phyloP scores from a whole-genome alignment of 495 filamentous ascomycete genomes.

The Clavariopsis aquatica region DNA sequence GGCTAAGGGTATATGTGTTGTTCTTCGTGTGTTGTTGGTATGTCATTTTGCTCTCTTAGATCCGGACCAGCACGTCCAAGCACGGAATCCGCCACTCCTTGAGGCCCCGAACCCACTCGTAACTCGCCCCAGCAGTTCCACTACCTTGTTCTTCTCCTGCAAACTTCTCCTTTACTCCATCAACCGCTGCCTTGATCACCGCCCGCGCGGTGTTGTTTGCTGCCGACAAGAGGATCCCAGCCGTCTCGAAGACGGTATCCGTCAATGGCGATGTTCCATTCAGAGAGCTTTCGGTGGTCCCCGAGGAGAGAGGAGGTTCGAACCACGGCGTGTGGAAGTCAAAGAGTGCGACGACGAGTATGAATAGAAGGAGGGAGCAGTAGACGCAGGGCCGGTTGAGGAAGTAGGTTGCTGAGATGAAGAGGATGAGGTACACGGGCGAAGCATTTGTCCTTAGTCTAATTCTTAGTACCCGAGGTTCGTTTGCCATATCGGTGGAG shows the following conservation, averaged over 20 bases:
- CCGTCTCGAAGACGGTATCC: constrained; percentile 33
- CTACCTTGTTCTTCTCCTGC: constrained; percentile 1
- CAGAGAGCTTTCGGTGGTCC: not conserved
- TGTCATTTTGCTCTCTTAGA: constrained; percentile 28
- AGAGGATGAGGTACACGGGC: constrained; percentile 49
- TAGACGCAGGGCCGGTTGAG: constrained; percentile 50
- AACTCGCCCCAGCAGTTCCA: constrained; percentile 13
- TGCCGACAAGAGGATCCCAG: constrained; percentile 38
- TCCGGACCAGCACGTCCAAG: constrained; percentile 44
- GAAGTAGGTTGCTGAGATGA: constrained; percentile 46
- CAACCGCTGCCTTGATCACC: constrained; percentile 39
- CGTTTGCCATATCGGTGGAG: not conserved
- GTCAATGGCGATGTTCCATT: constrained; percentile 24
- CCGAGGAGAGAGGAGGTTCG: constrained; percentile 37
- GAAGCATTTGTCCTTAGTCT: constrained; percentile 43
- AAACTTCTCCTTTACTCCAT: constrained; percentile 32
- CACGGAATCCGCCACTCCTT: constrained; percentile 46
- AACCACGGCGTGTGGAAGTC: constrained; percentile 49
- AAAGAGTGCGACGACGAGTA: constrained; percentile 48
- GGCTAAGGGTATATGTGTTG: not conserved
- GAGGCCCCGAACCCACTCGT: constrained; percentile 37
- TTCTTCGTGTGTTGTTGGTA: not conserved
- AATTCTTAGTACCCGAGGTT: constrained; percentile 10
- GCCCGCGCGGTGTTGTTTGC: constrained; percentile 41
- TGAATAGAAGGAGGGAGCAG: constrained; percentile 48